These are phyloP conservation scores for Chrysochromulina parva DNA, from an alignment of 78 protist genomes.

Conservation along the genomic window DNA sequence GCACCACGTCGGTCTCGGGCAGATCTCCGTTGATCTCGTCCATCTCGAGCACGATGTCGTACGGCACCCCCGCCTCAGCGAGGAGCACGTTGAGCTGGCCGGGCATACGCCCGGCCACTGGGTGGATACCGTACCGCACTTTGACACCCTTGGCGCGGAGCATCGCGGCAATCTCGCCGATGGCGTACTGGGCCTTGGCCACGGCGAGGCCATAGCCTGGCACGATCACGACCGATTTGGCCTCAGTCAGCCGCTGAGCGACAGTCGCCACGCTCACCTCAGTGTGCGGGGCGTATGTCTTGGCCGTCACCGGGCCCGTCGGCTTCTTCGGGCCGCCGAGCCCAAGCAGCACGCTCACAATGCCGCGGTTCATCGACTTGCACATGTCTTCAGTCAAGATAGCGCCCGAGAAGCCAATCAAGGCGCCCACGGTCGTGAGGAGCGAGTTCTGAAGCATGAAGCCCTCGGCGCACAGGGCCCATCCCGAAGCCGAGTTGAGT, in stretches of 20 bases:
- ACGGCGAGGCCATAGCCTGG: constrained; percentile 99
- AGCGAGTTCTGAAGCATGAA: constrained; percentile 65
- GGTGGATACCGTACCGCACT: constrained; percentile 91
- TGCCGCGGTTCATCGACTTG: constrained; percentile 90
- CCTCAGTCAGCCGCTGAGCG: constrained; percentile 31
- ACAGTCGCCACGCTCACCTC: constrained; percentile 44
- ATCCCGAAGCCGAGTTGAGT: constrained; percentile 87
- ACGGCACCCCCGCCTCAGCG: constrained; percentile 94
- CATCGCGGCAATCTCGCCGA: constrained; percentile 75
- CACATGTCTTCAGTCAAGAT: constrained; percentile 96
- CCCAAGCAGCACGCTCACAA: constrained; percentile 83
- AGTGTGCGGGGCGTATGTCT: not conserved
- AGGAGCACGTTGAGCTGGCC: constrained; percentile 94
- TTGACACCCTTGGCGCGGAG: constrained; percentile 58
- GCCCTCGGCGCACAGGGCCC: constrained; percentile 62
- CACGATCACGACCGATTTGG: constrained; percentile 81
- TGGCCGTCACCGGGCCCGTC: too few species aligned
- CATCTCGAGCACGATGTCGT: constrained; percentile 96
- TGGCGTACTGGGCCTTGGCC: constrained; percentile 85
- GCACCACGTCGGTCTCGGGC: not conserved
- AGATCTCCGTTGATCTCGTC: constrained; percentile 93
- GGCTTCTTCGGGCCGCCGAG: too few species aligned
- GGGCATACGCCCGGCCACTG: constrained; percentile 86
- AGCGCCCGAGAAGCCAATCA: constrained; percentile 96
- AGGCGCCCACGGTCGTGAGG: constrained; percentile 90